Evolutionary conservation across 2,329 filamentous ascomycete genomes (phyloP), one percentile per base, ranked within the genome.

Genomic region (Simplicillium aogashimaense): DNA sequence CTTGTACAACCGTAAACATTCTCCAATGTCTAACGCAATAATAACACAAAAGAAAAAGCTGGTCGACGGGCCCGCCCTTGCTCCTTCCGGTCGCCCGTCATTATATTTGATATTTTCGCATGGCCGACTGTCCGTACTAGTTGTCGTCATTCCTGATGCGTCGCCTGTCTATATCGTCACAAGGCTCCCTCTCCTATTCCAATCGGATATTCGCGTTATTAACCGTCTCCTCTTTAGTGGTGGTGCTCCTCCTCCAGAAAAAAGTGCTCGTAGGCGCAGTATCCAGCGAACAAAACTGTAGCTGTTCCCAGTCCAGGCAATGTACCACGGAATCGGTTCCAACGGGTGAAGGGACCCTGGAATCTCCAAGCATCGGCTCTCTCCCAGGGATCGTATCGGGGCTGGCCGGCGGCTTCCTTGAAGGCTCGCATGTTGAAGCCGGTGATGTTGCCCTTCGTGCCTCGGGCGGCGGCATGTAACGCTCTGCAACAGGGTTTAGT

Each of bases 221-320:
- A 37, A 25, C 57, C 66, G 36, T 56, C 56, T 45, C 65, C 63
- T 35, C 55, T 56, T 45, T 65, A 63, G 46, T 66, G 67, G 49
- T 73, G 77, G 51, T 81, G 76, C 47, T 81, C 75, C 47, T 89
- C 83, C 56, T 83, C 74, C 52, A 94, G 59, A 63, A 95, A 94
- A 41, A 94, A 66, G 62, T 92, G 78, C 69, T 98, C 92, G 64
- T 87, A 94, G 45, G 76, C 78, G 62, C 89, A 87, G 69, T 98
- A 98, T 47, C 71, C 81, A 37, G 83, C 79, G 62, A 98, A 98
- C 35, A 90, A 89, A 44, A 92, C 89, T 5, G 84, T 84, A 28
- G 88, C 92, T 53, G 90, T 94, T 48, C 92, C 92, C 53, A 98
- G 74, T 45, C 92, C 92, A 30, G 92, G 92, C 60, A 98, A 87